Percentiles rank a stretch among this genome's conserved stretches.
Evolutionary conservation across 2,329 filamentous ascomycete species (phyloP).

Genomic region (Alternaria gaisen): DNA sequence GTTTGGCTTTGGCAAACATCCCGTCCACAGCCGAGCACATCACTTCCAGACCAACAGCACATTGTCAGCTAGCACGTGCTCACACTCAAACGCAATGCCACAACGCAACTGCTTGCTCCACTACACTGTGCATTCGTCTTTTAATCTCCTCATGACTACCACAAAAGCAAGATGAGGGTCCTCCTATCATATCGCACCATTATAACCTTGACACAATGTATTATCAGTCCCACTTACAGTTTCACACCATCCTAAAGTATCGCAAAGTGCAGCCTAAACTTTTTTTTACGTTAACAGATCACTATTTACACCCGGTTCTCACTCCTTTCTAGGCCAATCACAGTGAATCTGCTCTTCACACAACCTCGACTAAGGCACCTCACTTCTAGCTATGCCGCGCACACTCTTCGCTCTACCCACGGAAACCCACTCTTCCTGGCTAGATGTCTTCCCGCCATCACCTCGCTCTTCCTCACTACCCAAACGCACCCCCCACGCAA

Average conservation of each 20-base stretch:
- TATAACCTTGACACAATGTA: background rate
- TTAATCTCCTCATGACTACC: background rate
- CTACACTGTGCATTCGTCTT: background rate
- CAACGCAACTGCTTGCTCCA: background rate
- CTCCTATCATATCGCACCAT: background rate
- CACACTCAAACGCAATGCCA: background rate
- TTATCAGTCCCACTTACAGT: background rate
- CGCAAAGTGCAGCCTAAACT: background rate
- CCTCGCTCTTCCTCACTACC: background rate
- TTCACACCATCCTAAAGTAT: background rate
- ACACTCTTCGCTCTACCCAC: background rate
- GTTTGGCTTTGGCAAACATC: background rate
- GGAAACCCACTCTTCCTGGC: slow-evolving; percentile 3
- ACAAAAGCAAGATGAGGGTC: background rate
- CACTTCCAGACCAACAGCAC: background rate
- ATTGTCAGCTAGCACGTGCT: background rate
- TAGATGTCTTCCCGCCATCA: background rate
- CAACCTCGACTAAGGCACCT: background rate
- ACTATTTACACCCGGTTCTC: background rate
- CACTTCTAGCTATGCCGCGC: background rate
- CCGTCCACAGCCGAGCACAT: background rate
- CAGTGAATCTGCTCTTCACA: background rate
- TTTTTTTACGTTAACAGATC: background rate
- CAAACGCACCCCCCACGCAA: background rate
- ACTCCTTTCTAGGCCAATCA: background rate